Base-by-base conservation (phyloP, 192 early-diverging fungal genomes). In the Neocallimastix lanati region DNA sequence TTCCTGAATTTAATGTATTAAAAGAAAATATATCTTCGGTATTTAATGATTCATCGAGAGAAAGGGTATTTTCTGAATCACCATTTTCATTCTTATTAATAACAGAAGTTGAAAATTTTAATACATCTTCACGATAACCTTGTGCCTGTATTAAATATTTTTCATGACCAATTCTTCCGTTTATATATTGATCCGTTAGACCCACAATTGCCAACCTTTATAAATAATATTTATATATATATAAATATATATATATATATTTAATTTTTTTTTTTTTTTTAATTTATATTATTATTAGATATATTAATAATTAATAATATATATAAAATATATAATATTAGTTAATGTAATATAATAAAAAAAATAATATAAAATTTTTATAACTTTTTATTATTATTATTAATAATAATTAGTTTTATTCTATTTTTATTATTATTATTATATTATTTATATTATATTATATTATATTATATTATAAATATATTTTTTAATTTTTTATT, bases 181-280 rank as follows among this genome's bases (percentile, higher is more conserved):
- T 84, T 27, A 93, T 76, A 76, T 90, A 93, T 83, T 96, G 94
- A 50, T 92, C 88, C 28, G 94, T 93, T 16, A 95, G 82, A 7
- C 93, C 94, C 12, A 93, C 85, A 15, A 96, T 93, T 0, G 96
- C 92, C 28, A 91, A 79, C 92, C 92, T 92, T 50, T 58, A 36
- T 30, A 77, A n/a, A n/a, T n/a, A n/a, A n/a, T n/a, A n/a, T n/a
- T n/a, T n/a, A n/a, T n/a, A n/a, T n/a, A n/a, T n/a, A n/a, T n/a
- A n/a, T n/a, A n/a, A n/a, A n/a, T n/a, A n/a, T n/a, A n/a, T n/a
- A n/a, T n/a, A n/a, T n/a, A n/a, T n/a, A n/a, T n/a, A n/a, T n/a
- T 76, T 25, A 27, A 25, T 4, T 28, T 14, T 29, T 14, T 76
- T 27, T 29, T 28, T 78, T 76, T 77, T 29, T 13, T 82, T 33